These are phyloP conservation scores for Saururus chinensis DNA, from an alignment of 164 flowering plant species.

Conservation along the genomic window DNA sequence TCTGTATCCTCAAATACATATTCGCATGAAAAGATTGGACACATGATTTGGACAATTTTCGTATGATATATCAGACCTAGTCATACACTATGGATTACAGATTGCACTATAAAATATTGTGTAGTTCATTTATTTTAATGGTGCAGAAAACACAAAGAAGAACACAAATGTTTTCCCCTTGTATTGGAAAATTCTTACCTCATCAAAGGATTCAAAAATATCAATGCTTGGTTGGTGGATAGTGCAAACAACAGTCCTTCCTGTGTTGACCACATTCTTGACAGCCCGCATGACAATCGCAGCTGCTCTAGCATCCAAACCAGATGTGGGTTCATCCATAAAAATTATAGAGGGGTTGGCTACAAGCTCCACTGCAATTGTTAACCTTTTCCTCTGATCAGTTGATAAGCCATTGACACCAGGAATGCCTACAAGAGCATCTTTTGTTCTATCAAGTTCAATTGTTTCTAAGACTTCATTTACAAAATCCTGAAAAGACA, in stretches of 20 bases:
- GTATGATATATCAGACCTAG: too few relatives aligned
- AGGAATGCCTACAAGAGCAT: slow-evolving; percentile 60
- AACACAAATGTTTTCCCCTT: not conserved
- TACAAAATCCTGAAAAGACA: slow-evolving; percentile 43
- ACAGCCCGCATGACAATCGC: slow-evolving; percentile 82
- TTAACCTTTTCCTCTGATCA: slow-evolving; percentile 75
- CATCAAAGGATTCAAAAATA: slow-evolving; percentile 75
- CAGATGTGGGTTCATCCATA: slow-evolving; percentile 87
- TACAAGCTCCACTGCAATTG: slow-evolving; percentile 83
- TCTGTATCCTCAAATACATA: too few relatives aligned
- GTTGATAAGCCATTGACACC: slow-evolving; percentile 69
- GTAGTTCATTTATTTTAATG: too few relatives aligned
- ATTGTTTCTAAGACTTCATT: slow-evolving; percentile 64
- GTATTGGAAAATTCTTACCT: slow-evolving; percentile 39
- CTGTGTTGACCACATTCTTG: slow-evolving; percentile 50
- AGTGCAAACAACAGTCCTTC: slow-evolving; percentile 62
- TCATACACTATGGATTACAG: too few relatives aligned
- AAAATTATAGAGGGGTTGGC: too few relatives aligned
- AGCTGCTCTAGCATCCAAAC: slow-evolving; percentile 84
- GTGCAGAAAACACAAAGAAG: not conserved
- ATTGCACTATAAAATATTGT: too few relatives aligned
- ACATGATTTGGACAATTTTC: too few relatives aligned
- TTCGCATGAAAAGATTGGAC: too few relatives aligned
- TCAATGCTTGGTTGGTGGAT: slow-evolving; percentile 71
- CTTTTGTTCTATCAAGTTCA: slow-evolving; percentile 63